Conservation (phyloP, 75 land plant species). For the Pinus taeda region DNA sequence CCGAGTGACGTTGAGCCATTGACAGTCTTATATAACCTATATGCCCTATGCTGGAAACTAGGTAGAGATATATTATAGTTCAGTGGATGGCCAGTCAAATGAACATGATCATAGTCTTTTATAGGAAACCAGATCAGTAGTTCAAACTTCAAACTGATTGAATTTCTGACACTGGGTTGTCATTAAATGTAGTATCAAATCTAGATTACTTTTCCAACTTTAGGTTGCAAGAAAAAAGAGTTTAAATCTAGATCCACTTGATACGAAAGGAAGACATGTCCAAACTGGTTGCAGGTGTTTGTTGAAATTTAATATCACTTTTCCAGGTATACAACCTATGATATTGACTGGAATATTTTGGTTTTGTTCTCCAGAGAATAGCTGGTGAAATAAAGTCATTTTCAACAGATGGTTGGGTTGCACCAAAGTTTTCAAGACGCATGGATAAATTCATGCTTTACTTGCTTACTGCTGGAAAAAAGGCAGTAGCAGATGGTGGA, state of each 20-base stretch:
- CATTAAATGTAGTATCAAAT: neutral
- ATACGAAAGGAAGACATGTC: neutral
- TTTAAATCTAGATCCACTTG: neutral
- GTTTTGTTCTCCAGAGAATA: constrained; percentile 21
- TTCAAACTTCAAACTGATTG: neutral
- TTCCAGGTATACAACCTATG: neutral
- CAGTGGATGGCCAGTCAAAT: neutral
- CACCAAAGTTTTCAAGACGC: constrained; percentile 49
- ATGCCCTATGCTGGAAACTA: neutral
- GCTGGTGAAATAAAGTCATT: constrained; percentile 43
- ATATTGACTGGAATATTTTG: neutral
- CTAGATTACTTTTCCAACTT: neutral
- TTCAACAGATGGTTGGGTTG: constrained; percentile 55
- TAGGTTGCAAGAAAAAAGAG: neutral
- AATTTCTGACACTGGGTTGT: neutral
- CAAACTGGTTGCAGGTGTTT: neutral
- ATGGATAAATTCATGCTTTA: constrained; percentile 65
- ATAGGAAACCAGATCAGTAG: neutral
- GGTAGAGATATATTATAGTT: neutral
- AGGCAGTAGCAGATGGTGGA: constrained; percentile 47
- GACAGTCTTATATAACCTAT: neutral
- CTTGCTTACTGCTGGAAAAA: constrained; percentile 49
- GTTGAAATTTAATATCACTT: neutral
- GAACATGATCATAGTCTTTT: neutral
- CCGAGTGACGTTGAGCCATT: neutral